These are phyloP conservation scores for Spinacia oleracea DNA, from an alignment of 179 eudicot species.

Conservation along the genomic window DNA sequence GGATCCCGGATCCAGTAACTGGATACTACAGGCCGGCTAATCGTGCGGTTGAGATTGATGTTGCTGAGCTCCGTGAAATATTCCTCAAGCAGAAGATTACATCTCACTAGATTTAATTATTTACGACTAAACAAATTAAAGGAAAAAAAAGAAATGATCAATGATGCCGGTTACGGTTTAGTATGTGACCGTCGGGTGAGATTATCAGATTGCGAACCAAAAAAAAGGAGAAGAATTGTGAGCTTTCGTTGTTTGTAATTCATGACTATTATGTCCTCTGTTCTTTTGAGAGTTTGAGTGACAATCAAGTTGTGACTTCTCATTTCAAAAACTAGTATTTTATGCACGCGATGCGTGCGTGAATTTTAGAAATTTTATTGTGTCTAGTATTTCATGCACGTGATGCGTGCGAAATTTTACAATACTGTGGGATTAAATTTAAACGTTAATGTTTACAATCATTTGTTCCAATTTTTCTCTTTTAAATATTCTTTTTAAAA, in stretches of 20 bases:
- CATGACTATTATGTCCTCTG: slow-evolving; percentile 1
- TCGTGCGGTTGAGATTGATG: slow-evolving; percentile 38
- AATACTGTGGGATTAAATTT: too few relatives aligned
- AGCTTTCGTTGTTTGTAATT: not conserved
- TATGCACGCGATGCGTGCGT: too few relatives aligned
- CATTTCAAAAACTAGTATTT: too few relatives aligned
- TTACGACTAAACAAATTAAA: not conserved
- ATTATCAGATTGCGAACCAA: not conserved
- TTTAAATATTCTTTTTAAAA: too few relatives aligned
- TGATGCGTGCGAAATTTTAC: too few relatives aligned
- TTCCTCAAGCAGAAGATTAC: slow-evolving; percentile 35
- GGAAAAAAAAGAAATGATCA: not conserved
- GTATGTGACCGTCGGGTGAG: slow-evolving; percentile 10
- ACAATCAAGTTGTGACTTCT: not conserved
- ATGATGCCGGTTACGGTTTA: slow-evolving; percentile 11
- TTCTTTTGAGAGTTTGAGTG: slow-evolving; percentile 16
- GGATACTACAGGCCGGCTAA: slow-evolving; percentile 50
- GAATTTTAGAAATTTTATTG: too few relatives aligned
- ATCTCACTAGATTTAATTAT: slow-evolving; percentile 14
- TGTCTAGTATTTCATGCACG: too few relatives aligned
- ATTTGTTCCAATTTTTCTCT: too few relatives aligned
- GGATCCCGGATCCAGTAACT: slow-evolving; percentile 76
- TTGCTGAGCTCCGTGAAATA: slow-evolving; percentile 39
- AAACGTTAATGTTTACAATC: too few relatives aligned
- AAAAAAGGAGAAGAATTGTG: not conserved